Evolutionary conservation across 2,329 filamentous ascomycete species (phyloP), one percentile per base, ranked within the genome.

Genomic region (Passalora sequoiae): DNA sequence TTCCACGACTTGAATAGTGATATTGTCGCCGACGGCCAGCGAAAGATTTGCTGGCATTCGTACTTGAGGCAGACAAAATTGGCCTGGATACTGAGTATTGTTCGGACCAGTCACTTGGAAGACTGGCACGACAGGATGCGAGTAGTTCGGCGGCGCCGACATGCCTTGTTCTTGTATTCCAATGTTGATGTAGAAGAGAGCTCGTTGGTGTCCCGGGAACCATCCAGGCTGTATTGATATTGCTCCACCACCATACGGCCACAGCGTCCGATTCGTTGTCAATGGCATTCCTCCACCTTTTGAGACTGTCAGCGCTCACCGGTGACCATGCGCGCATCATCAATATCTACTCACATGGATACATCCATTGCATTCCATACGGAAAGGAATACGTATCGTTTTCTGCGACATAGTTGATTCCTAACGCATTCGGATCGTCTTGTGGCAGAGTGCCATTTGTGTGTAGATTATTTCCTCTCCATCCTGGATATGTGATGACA

Each of bases 281-380:
- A 79, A 77, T 35, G 74, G 72, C 71, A 91, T 81, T 49, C 92
- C 92, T 46, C 92, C 92, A 64, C 91, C 91, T 96, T 58, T 10
- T 5, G 19, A 4, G 4, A 10, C 15, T 13, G 9, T 38, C 29
- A 33, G 50, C n/a, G 12, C 9, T n/a, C n/a, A n/a, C n/a, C n/a
- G n/a, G 7, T 6, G 53, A 21, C 58, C 44, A 44, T 3, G 3
- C 19, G 8, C 9, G 13, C 17, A 17, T 17, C 7, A 2, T 10
- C 10, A 17, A 19, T 17, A 4, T 4, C n/a, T 17, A 72, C 86
- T 70, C 73, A 95, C 89, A 96, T 66, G 89, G 89, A 72, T 94
- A 95, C 64, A 83, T 81, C 89, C 89, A 96, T 71, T 94, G 85
- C 86, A 92, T 91, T 68, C 89, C 89, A 55, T 86, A 94, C 1